Evolutionary conservation across 805 yeast genomes (phyloP), one percentile per base, ranked within the genome.

Genomic region (Starmerella etchellsii): DNA sequence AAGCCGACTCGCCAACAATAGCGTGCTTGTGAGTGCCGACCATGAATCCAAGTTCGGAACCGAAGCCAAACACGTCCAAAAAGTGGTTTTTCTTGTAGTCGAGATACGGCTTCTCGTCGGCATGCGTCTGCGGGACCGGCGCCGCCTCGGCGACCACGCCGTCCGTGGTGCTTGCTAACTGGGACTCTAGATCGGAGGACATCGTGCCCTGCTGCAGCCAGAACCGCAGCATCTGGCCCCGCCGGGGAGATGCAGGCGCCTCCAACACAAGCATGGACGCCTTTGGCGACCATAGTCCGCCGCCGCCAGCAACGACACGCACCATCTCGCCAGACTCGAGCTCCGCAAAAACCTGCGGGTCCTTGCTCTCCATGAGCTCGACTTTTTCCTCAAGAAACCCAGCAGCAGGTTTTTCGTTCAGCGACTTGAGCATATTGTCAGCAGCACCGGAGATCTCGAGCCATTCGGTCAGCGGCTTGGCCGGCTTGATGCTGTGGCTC

Each of bases 241-340:
- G 58, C 2, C 40, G 40, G 5, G 69, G 51, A 19, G 60, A 52
- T 1, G 77, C 77, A 2, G 68, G 68, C 1, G 82, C 77, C 23
- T 78, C 78, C 11, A 78, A 54, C 1, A 74, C 85, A n/a, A 78
- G 63, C 54, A 75, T 71, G 26, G 71, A 71, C 2, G 80, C 75
- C 41, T 78, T 71, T 23, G 76, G 72, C 1, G 83, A 81, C 84
- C 84, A 78, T 2, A 78, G 76, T 2, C 83, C 79, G 2, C 85
- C 85, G 1, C 84, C 85, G 3, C 85, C 85, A 4, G 82, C 85
- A 27, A 74, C 65, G 18, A 78, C 75, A 52, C 71, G 70, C 54
- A 61, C 70, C 40, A 67, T 61, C 39, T 55, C 51, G 3, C 57
- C 52, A 8, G 45, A 34, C 20, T 34, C 40, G 15, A 51, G 32